Conservation (phyloP, 176 grass and related monocot genomes). For the Ananas comosus region DNA sequence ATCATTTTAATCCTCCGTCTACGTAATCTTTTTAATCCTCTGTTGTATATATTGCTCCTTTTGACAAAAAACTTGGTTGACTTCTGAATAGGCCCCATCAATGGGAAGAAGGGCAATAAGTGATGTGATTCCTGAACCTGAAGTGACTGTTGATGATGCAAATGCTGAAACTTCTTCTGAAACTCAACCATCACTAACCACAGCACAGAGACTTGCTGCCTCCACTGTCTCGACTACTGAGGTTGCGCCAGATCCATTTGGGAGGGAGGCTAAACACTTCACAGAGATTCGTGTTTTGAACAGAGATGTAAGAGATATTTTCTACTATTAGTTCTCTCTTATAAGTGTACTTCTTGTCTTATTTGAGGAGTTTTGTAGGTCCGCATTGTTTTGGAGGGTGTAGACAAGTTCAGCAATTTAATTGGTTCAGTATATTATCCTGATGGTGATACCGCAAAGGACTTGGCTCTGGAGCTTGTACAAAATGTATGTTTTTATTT, state of each 20-base stretch:
- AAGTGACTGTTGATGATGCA: conserved; percentile 29
- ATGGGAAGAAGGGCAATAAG: conserved; percentile 69
- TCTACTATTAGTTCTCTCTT: conserved; percentile 10
- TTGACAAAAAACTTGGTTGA: conserved; percentile 13
- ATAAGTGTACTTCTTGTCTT: neutral
- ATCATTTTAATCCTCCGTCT: neutral
- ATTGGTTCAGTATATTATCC: conserved; percentile 96
- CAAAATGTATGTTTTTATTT: conserved; percentile 56
- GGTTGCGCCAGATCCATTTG: conserved; percentile 79
- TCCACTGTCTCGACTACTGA: conserved; percentile 43
- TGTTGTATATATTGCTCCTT: neutral
- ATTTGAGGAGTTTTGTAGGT: conserved; percentile 37
- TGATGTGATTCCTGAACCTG: conserved; percentile 32
- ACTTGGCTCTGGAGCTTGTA: conserved; percentile 81
- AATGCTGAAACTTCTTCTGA: conserved; percentile 55
- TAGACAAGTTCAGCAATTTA: conserved; percentile 82
- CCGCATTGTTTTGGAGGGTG: conserved; percentile 89
- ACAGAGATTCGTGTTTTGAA: conserved; percentile 82
- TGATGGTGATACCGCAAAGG: conserved; percentile 78
- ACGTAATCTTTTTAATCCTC: neutral
- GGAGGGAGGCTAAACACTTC: conserved; percentile 88
- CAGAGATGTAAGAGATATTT: conserved; percentile 57
- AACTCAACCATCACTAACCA: conserved; percentile 48
- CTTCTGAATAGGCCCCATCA: conserved; percentile 57
- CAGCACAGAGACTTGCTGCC: conserved; percentile 78